Percentiles rank a stretch among this genome's conserved stretches.
Conservation (phyloP, 2,329 filamentous ascomycete genomes). For the Mycosphaerella sp. region DNA sequence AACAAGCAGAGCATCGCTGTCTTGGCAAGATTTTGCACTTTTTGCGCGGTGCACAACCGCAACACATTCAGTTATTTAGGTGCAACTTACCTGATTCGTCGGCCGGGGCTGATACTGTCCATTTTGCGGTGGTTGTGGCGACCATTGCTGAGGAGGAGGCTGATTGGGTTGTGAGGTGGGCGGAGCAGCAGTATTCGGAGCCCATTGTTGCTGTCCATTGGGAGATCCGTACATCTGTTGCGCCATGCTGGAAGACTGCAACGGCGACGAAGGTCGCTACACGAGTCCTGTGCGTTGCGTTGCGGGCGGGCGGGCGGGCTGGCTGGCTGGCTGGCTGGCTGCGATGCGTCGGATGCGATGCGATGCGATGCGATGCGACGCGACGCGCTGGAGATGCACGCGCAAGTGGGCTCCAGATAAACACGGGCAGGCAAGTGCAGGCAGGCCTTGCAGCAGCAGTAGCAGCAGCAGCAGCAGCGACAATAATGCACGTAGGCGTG, state of each 20-base stretch:
- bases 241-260: not conserved
- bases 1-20: conserved; percentile 22
- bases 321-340: too few relatives aligned
- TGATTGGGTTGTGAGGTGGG: conserved; percentile 21
- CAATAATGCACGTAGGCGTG: not conserved
- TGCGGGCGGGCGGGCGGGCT: not conserved
- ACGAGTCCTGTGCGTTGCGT: not conserved
- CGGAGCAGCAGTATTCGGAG: conserved; percentile 11
- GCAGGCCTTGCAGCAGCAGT: not conserved
- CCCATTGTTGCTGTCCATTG: conserved; percentile 17
- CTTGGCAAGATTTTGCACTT: conserved; percentile 18
- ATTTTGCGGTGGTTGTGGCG: conserved; percentile 30
- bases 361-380: not conserved
- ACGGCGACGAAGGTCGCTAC: not conserved
- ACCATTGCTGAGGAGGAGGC: conserved; percentile 22
- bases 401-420: not conserved
- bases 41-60: conserved; percentile 11
- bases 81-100: conserved; percentile 28
- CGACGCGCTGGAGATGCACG: not conserved
- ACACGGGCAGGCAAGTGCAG: not conserved
- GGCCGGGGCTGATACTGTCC: conserved; percentile 31
- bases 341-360: too few relatives aligned
- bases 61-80: not conserved
- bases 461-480: too few relatives aligned
- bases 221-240: conserved; percentile 23